phyloP scores from a whole-genome alignment of 495 filamentous ascomycete species.

The Podospora tetraspora region DNA sequence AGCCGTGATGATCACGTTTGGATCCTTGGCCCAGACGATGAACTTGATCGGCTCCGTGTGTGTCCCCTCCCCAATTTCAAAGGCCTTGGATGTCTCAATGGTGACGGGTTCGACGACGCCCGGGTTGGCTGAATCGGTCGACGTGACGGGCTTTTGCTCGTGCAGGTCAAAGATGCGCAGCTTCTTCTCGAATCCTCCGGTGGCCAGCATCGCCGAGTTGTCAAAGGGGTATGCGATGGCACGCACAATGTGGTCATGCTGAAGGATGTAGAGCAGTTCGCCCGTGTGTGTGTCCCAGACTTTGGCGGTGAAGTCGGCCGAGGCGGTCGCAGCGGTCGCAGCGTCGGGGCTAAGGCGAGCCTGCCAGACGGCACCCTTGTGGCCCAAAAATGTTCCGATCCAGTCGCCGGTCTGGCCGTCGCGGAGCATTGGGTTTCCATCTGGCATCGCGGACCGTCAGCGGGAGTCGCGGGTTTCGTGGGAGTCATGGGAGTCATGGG shows the following conservation, averaged over 20 bases:
- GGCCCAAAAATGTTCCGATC: conserved; percentile 97
- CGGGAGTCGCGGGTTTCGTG: background rate
- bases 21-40: conserved; percentile 85
- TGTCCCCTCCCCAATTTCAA: conserved; percentile 78
- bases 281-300: conserved; percentile 96
- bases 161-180: conserved; percentile 88
- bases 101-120: conserved; percentile 28
- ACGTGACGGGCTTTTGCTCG: conserved; percentile 29
- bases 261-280: conserved; percentile 79
- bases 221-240: conserved; percentile 85
- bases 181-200: conserved; percentile 93
- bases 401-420: conserved; percentile 96
- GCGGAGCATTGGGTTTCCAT: conserved; percentile 97
- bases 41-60: conserved; percentile 88
- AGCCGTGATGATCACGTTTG: conserved; percentile 81
- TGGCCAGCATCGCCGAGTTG: conserved; percentile 72
- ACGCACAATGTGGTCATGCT: conserved; percentile 91
- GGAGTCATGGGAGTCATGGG: background rate
- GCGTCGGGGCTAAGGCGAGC: conserved; percentile 85
- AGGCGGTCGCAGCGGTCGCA: conserved; percentile 80
- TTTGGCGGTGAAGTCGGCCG: conserved; percentile 94
- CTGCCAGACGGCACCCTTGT: conserved; percentile 98
- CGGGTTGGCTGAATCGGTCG: conserved; percentile 18
- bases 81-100: conserved; percentile 50
- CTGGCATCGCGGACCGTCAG: conserved; percentile 39